Conservation (phyloP, 805 yeast species). For the Saturnispora dispora region DNA sequence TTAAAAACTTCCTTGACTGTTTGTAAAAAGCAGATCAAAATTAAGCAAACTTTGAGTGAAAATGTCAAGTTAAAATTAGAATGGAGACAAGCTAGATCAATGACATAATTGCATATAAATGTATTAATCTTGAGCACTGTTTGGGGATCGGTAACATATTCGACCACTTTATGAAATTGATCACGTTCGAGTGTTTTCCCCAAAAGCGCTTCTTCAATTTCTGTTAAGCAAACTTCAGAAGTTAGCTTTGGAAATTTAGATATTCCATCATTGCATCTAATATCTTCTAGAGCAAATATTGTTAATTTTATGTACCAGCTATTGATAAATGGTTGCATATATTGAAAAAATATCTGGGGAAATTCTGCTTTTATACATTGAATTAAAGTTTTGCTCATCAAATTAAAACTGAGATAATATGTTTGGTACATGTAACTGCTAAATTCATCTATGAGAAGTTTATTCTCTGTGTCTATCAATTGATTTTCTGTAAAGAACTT, state of each 20-base stretch:
- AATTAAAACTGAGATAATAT: neutral
- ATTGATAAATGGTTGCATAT: neutral
- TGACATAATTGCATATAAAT: neutral
- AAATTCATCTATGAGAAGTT: neutral
- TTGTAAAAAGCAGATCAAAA: conserved; percentile 1
- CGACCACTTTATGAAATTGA: neutral
- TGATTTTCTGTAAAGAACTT: neutral
- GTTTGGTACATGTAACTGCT: conserved; percentile 2
- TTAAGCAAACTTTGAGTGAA: neutral
- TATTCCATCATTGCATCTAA: neutral
- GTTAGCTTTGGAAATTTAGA: too few species aligned
- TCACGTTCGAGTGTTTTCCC: neutral
- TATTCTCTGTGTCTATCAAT: neutral
- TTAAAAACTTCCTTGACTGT: neutral
- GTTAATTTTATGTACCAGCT: neutral
- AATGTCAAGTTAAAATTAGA: neutral
- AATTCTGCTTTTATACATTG: neutral
- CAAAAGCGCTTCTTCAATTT: neutral
- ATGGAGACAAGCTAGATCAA: neutral
- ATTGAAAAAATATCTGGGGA: neutral
- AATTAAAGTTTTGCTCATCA: neutral
- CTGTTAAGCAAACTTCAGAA: neutral
- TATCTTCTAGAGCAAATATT: neutral
- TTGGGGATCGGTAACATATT: neutral
- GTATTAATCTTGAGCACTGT: neutral